phyloP scores from a whole-genome alignment of 2,329 filamentous ascomycete species.

The Myrmaecium sp. region DNA sequence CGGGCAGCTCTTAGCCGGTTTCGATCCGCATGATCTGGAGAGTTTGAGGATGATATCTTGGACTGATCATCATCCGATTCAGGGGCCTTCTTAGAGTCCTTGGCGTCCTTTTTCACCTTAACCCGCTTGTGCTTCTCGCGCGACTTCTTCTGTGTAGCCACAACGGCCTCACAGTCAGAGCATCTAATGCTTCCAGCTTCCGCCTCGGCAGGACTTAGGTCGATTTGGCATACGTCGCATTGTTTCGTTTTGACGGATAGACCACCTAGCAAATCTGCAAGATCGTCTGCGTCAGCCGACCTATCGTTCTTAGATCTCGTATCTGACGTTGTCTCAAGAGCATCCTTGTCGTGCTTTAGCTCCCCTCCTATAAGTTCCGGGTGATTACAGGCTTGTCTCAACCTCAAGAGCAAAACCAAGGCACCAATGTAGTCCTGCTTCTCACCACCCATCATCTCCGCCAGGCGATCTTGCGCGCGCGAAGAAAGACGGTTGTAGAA shows the following conservation, averaged over 20 bases:
- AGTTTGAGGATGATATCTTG: slow-evolving; percentile 9
- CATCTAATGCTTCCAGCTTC: slow-evolving; percentile 43
- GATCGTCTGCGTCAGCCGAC: slow-evolving; percentile 55
- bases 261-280: slow-evolving; percentile 74
- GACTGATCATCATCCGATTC: slow-evolving; percentile 22
- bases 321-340: slow-evolving; percentile 46
- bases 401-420: slow-evolving; percentile 72
- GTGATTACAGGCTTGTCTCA: slow-evolving; percentile 91
- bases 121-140: slow-evolving; percentile 26
- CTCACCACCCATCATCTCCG: slow-evolving; percentile 69
- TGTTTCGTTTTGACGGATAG: slow-evolving; percentile 62
- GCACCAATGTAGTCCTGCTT: slow-evolving; percentile 86
- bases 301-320: slow-evolving; percentile 30
- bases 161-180: slow-evolving; percentile 55
- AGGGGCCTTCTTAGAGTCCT: slow-evolving; percentile 12
- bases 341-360: slow-evolving; percentile 74
- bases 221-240: slow-evolving; percentile 68
- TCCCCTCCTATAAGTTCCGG: slow-evolving; percentile 75
- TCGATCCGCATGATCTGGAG: slow-evolving; percentile 2
- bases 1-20: too few species aligned
- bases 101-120: slow-evolving; percentile 12
- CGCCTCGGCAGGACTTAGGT: slow-evolving; percentile 42
- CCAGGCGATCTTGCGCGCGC: slow-evolving; percentile 70
- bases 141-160: slow-evolving; percentile 37
- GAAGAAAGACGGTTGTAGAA: slow-evolving; percentile 78